These are phyloP conservation scores for Tricholoma terreum DNA, from an alignment of 768 basidiomycete genomes.

Conservation along the genomic window DNA sequence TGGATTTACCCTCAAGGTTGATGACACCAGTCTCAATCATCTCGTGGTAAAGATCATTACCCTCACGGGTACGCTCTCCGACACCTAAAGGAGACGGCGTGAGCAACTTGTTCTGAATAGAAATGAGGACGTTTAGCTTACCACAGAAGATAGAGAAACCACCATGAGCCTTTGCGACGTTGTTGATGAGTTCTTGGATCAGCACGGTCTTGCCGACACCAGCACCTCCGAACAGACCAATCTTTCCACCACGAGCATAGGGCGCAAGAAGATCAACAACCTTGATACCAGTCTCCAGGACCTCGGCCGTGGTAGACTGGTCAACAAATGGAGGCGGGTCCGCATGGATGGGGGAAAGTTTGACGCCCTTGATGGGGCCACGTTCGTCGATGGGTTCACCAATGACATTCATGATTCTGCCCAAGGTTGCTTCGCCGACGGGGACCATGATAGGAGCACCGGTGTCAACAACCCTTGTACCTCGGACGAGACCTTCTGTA, in stretches of 20 bases:
- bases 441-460: conserved; percentile 96
- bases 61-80: conserved; percentile 99
- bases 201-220: conserved; percentile 99
- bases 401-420: conserved; percentile 99
- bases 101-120: not conserved
- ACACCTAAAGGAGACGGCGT: conserved; percentile 59
- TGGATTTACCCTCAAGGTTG: conserved; percentile 99
- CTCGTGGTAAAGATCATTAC: conserved; percentile 98
- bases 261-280: conserved; percentile 99
- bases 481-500: conserved; percentile 99
- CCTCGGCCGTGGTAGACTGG: conserved; percentile 98
- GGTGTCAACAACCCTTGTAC: conserved; percentile 95
- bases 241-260: conserved; percentile 99
- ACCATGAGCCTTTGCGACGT: conserved; percentile 99
- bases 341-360: conserved; percentile 90
- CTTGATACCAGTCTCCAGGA: conserved; percentile 99
- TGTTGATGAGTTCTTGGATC: conserved; percentile 99
- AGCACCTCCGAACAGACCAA: conserved; percentile 99
- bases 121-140: conserved; percentile 31
- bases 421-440: conserved; percentile 91
- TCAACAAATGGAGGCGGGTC: conserved; percentile 97
- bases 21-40: conserved; percentile 99
- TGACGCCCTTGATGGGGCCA: conserved; percentile 96
- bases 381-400: conserved; percentile 99
- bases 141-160: conserved; percentile 99